Base-by-base conservation (phyloP, 805 yeast genomes). In the Cyberlindnera saturnus region DNA sequence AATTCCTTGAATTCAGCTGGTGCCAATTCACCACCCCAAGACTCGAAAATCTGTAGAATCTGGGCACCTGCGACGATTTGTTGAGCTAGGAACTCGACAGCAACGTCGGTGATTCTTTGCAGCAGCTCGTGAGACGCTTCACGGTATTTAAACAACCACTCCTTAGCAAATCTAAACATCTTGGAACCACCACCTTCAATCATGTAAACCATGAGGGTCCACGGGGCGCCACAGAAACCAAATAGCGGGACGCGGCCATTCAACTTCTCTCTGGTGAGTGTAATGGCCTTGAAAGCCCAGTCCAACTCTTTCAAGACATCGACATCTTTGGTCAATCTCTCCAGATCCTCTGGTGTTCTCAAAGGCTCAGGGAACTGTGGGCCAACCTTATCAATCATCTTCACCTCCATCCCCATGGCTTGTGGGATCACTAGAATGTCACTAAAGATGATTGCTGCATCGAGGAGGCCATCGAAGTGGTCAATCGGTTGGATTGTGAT, bases 41-140 rank as follows among this genome's bases (percentile, higher is more conserved):
- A 85, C 61, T 93, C 99, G 60, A 93, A 93, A 31, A 93, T 89
- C 66, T 93, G 99, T 47, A 93, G 73, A 82, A 93, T 89, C 69
- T 93, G 99, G 31, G 98, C 98, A 54, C 99, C 99, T 2, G 99
- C 99, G 52, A 81, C 79, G 36, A 93, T 96, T 66, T 93, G 99
- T 57, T 82, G 86, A 3, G 96, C 95, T 57, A 93, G 73, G 60
- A 91, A 93, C 62, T 91, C 98, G 32, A 91, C 71, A 43, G 96
- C 93, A 26, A 86, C 88, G 48, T 87, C 91, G 19, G 97, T 84
- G 50, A 83, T 80, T 45, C 79, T 81, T 62, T 82, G 86, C 48
- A 93, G 70, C 46, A 93, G 67, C 52, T 69, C 63, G 55, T 86
- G 87, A 3, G 93, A 68, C 39, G 77, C 82, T 45, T 80, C 77